A percentile compares a stretch with the other conserved stretches of the same genome.
phyloP scores from a whole-genome alignment of 2,329 filamentous ascomycete species.

The Rutstroemia sp. region DNA sequence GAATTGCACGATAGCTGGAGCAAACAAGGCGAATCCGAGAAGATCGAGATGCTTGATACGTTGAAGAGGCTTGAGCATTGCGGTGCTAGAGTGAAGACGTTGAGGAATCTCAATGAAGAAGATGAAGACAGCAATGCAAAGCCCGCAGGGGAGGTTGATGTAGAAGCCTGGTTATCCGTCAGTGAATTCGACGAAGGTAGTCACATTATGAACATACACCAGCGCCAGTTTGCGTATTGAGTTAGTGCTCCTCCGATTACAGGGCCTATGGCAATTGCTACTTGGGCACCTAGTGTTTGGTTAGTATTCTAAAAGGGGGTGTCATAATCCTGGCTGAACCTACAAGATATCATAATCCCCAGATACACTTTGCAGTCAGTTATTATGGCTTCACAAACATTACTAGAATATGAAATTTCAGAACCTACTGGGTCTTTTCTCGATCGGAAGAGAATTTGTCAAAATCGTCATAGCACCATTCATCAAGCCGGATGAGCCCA shows the following conservation, averaged over 20 bases:
- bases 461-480: conserved; percentile 44
- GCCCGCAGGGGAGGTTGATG: conserved; percentile 35
- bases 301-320: neutral
- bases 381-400: too few relatives aligned
- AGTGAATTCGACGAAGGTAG: neutral
- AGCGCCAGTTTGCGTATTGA: conserved; percentile 11
- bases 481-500: conserved; percentile 43
- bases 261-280: conserved; percentile 7
- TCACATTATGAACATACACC: neutral
- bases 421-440: neutral
- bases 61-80: neutral
- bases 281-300: neutral
- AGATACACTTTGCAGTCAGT: neutral
- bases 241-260: conserved; percentile 12
- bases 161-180: conserved; percentile 8
- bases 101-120: conserved; percentile 28
- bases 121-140: conserved; percentile 25
- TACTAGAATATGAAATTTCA: too few relatives aligned
- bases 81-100: neutral
- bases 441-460: neutral
- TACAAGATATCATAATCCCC: neutral
- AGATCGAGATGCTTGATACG: conserved; percentile 25
- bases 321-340: neutral
- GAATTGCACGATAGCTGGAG: conserved; percentile 28
- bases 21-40: conserved; percentile 28